Percentiles rank a stretch among this genome's conserved stretches.
Conservation (phyloP, 2,329 filamentous ascomycete genomes). For the Moelleriella libera region DNA sequence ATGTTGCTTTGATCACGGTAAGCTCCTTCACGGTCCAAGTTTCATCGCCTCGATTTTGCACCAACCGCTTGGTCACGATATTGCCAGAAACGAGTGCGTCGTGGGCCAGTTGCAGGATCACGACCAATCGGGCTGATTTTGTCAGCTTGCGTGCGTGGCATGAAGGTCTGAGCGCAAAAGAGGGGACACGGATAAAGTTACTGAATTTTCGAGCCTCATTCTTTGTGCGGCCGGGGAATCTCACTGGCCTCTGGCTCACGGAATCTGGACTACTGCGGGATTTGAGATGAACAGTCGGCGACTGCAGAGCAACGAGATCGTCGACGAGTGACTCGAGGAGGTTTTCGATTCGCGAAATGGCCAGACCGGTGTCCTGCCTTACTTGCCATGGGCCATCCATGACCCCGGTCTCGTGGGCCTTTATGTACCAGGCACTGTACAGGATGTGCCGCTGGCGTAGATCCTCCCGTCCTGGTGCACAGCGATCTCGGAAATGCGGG, state of each 20-base stretch:
- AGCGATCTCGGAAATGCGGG: too few species aligned
- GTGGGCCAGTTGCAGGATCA: slow-evolving; percentile 45
- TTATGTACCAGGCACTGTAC: too few species aligned
- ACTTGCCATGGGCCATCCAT: background rate
- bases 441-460: too few species aligned
- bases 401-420: too few species aligned
- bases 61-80: slow-evolving; percentile 48
- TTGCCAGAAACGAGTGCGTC: slow-evolving; percentile 40
- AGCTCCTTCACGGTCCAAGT: too few species aligned
- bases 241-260: slow-evolving; percentile 7
- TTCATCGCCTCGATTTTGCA: too few species aligned
- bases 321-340: slow-evolving; percentile 17
- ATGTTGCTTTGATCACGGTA: slow-evolving; percentile 59
- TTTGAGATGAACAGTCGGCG: slow-evolving; percentile 13
- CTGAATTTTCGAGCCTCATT: slow-evolving; percentile 38
- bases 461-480: too few species aligned
- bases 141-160: too few species aligned
- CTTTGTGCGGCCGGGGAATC: slow-evolving; percentile 32
- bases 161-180: too few species aligned
- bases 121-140: slow-evolving; percentile 36
- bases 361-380: slow-evolving; percentile 1
- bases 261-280: slow-evolving; percentile 8
- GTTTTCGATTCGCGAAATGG: slow-evolving; percentile 16
- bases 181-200: too few species aligned
- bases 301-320: slow-evolving; percentile 10